These are phyloP conservation scores for Phytophthora colocasiae DNA, from an alignment of 352 stramenopile genomes.

Conservation along the genomic window DNA sequence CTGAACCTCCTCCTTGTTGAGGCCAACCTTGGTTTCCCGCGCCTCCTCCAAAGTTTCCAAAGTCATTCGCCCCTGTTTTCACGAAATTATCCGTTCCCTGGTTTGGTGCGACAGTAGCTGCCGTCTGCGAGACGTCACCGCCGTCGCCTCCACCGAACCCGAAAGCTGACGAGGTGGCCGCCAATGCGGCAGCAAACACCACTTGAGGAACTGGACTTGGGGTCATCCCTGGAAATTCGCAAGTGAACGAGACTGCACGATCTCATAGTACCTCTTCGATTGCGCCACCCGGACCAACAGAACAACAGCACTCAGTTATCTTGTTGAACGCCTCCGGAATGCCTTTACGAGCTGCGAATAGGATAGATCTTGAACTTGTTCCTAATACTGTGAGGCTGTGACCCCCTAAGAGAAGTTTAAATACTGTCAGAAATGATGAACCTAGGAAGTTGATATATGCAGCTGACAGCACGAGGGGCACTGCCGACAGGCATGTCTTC, in stretches of 20 bases:
- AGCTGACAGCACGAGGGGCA: too few relatives aligned
- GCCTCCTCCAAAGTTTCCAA: constrained; percentile 17
- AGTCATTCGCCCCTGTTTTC: constrained; percentile 10
- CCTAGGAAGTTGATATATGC: too few relatives aligned
- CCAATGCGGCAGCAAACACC: constrained; percentile 17
- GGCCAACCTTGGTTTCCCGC: constrained; percentile 5
- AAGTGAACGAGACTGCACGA: constrained; percentile 11
- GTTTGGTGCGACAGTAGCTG: constrained; percentile 18
- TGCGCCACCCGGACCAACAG: neutral
- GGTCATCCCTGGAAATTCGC: constrained; percentile 14
- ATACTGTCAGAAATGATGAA: too few relatives aligned
- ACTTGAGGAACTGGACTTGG: constrained; percentile 2
- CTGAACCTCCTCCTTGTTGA: neutral
- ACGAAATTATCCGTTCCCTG: constrained; percentile 7
- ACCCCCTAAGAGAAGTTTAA: too few relatives aligned
- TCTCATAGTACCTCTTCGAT: constrained; percentile 1
- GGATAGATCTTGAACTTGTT: neutral
- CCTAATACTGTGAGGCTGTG: too few relatives aligned
- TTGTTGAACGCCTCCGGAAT: constrained; percentile 8
- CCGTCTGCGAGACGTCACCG: constrained; percentile 17
- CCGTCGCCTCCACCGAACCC: constrained; percentile 18
- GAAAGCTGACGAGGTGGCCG: constrained; percentile 17
- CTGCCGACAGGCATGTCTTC: too few relatives aligned
- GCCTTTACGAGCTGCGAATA: constrained; percentile 17
- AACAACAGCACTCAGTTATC: neutral